A percentile compares a stretch with the other conserved stretches of the same genome.
Evolutionary conservation across 331 rosid genomes (phyloP).

Genomic region (Arachis monticola): DNA sequence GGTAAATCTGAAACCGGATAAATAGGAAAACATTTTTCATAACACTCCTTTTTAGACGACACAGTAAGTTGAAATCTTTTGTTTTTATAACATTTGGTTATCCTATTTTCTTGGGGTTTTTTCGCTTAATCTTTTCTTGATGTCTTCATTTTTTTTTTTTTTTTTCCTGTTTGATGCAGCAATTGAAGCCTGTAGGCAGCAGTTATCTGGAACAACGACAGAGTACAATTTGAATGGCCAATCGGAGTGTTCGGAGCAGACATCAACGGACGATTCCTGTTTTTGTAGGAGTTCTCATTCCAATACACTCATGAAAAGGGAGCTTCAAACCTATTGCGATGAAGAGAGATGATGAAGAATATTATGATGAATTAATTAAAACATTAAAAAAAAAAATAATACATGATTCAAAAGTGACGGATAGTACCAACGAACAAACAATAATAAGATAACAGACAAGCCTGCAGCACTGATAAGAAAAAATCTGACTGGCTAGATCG

Average conservation of each 20-base stretch:
- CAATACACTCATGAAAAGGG: conserved; percentile 60
- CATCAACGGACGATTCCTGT: conserved; percentile 66
- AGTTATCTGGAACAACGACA: conserved; percentile 56
- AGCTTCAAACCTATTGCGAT: conserved; percentile 46
- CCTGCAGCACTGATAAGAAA: conserved; percentile 45
- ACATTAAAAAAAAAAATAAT: too few species aligned
- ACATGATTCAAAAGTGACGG: conserved; percentile 38
- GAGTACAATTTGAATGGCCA: conserved; percentile 66
- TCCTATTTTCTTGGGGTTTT: too few species aligned
- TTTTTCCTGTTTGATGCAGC: conserved; percentile 46
- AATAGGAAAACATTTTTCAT: too few species aligned
- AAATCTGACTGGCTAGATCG: conserved; percentile 96
- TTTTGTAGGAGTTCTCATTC: conserved; percentile 87
- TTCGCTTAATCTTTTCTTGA: too few species aligned
- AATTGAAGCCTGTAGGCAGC: conserved; percentile 69
- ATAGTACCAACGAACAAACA: background rate
- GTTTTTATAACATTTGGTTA: too few species aligned
- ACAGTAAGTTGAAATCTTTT: too few species aligned
- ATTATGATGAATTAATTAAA: too few species aligned
- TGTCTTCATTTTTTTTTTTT: too few species aligned
- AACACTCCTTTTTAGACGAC: too few species aligned
- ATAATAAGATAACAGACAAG: conserved; percentile 2
- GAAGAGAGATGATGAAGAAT: conserved; percentile 43
- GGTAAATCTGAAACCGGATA: too few species aligned
- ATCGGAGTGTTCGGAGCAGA: conserved; percentile 81